These are phyloP conservation scores for Leucogyrophana mollusca DNA, from an alignment of 768 basidiomycete genomes.

Conservation along the genomic window DNA sequence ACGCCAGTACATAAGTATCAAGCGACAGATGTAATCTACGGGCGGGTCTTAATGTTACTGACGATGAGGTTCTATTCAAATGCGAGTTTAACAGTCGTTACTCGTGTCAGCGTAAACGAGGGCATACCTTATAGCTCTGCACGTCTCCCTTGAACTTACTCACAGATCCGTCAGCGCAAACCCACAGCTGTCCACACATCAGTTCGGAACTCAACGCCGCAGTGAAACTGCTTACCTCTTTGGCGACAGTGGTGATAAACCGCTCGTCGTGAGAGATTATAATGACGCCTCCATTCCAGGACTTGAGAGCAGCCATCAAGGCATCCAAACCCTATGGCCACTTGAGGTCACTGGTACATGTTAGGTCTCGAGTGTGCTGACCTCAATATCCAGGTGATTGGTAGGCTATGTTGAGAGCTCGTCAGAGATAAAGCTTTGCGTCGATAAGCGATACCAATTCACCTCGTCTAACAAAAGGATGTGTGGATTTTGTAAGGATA, in stretches of 20 bases:
- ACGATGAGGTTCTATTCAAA: slow-evolving; percentile 66
- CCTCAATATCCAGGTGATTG: slow-evolving; percentile 95
- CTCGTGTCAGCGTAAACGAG: not conserved
- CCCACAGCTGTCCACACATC: slow-evolving; percentile 69
- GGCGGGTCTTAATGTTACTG: slow-evolving; percentile 63
- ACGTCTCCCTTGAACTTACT: slow-evolving; percentile 88
- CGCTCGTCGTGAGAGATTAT: slow-evolving; percentile 94
- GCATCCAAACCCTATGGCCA: slow-evolving; percentile 82
- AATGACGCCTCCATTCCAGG: slow-evolving; percentile 91
- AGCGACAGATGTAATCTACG: slow-evolving; percentile 24
- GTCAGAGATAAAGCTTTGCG: no score
- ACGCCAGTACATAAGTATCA: no score
- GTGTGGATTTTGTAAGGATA: slow-evolving; percentile 88
- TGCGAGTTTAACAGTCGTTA: slow-evolving; percentile 12
- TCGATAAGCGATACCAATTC: slow-evolving; percentile 17
- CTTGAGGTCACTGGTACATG: slow-evolving; percentile 8
- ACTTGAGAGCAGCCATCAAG: slow-evolving; percentile 75
- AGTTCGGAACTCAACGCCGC: slow-evolving; percentile 8
- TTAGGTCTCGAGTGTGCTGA: slow-evolving; percentile 19
- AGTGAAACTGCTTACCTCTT: slow-evolving; percentile 50
- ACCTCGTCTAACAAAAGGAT: slow-evolving; percentile 94
- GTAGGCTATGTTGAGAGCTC: slow-evolving; percentile 57
- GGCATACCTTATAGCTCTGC: slow-evolving; percentile 79
- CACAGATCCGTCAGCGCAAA: slow-evolving; percentile 83
- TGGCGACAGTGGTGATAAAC: slow-evolving; percentile 88